Conservation (phyloP, 495 filamentous ascomycete species). For the Cercophora samala region DNA sequence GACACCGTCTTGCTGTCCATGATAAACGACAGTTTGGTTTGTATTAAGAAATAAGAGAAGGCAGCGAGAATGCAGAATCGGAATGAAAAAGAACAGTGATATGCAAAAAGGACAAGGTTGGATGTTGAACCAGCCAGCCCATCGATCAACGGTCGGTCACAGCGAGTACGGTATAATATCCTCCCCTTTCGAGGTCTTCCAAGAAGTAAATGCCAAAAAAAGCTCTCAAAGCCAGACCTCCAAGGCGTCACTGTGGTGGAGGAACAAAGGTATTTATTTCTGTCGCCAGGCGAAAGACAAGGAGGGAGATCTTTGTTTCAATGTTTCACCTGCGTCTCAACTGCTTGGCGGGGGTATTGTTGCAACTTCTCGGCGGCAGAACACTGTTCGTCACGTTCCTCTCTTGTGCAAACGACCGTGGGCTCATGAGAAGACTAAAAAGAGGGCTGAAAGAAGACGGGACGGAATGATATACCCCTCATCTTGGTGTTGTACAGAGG, state of each 20-base stretch:
- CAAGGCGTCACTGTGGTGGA: background rate
- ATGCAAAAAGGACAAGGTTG: background rate
- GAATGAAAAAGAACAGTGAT: background rate
- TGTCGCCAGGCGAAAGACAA: background rate
- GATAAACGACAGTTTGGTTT: background rate
- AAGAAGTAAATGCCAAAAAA: background rate
- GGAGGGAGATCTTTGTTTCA: constrained; percentile 1
- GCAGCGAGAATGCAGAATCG: background rate
- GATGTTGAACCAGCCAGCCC: background rate
- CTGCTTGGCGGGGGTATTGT: background rate
- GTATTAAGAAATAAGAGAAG: background rate
- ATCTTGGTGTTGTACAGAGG: background rate
- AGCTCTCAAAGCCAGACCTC: background rate
- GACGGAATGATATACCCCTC: background rate
- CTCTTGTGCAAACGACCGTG: background rate
- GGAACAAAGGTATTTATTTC: background rate
- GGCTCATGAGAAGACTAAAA: background rate
- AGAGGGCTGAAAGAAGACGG: background rate
- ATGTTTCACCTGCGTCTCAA: constrained; percentile 11
- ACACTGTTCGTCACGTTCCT: background rate
- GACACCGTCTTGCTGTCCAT: constrained; percentile 26
- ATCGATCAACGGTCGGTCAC: background rate
- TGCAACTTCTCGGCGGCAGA: background rate
- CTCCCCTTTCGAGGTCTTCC: background rate
- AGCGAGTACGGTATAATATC: background rate